phyloP scores from a whole-genome alignment of 1,139 yeast species.

The Schwanniomyces etchellsii region DNA sequence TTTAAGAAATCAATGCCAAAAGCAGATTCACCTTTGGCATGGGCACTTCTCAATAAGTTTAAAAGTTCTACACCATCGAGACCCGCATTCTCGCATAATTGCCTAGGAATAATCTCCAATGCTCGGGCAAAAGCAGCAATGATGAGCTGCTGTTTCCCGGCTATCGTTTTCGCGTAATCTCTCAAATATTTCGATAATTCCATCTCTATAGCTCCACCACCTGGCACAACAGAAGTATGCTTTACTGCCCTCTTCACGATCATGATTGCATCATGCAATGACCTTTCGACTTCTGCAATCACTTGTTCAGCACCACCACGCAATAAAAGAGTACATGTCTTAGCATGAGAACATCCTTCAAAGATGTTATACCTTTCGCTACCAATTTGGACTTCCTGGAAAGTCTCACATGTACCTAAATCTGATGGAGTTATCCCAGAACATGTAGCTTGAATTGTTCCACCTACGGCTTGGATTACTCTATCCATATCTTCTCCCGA shows the following conservation, averaged over 20 bases:
- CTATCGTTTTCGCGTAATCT: constrained; percentile 79
- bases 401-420: constrained; percentile 78
- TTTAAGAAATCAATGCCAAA: constrained; percentile 87
- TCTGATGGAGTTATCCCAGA: constrained; percentile 65
- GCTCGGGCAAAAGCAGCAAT: constrained; percentile 93
- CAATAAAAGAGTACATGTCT: constrained; percentile 86
- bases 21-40: constrained; percentile 90
- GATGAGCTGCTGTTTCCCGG: constrained; percentile 93
- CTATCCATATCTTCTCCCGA: constrained; percentile 85
- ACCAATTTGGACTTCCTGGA: constrained; percentile 95
- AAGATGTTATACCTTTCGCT: constrained; percentile 91
- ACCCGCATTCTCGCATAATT: constrained; percentile 96
- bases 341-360: constrained; percentile 86
- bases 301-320: constrained; percentile 99
- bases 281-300: constrained; percentile 96
- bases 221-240: constrained; percentile 86
- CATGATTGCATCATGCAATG: constrained; percentile 97
- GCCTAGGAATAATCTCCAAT: constrained; percentile 93
- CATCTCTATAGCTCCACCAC: constrained; percentile 99
- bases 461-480: constrained; percentile 93
- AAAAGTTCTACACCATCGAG: constrained; percentile 91
- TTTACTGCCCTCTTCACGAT: constrained; percentile 92
- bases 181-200: constrained; percentile 85
- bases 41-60: constrained; percentile 86
- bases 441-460: constrained; percentile 81